These are phyloP conservation scores for Cladophialophora yegresii DNA, from an alignment of 2,329 filamentous ascomycete genomes.

Conservation along the genomic window DNA sequence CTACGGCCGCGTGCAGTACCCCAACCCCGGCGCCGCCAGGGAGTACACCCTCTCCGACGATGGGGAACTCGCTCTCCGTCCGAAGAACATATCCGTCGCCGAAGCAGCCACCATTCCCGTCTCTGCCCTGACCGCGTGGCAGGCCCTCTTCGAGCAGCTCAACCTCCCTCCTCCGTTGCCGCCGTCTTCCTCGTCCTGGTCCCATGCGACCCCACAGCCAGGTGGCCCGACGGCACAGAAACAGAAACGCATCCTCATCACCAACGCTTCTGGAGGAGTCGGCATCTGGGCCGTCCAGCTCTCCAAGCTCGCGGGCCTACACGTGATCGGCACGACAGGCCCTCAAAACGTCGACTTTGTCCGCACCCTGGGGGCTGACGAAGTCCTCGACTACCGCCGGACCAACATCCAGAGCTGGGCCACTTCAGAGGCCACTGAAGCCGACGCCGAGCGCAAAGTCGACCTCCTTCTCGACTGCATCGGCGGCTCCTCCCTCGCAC, in stretches of 20 bases:
- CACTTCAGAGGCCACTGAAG: conserved; percentile 31
- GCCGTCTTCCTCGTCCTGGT: not conserved
- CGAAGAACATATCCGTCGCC: conserved; percentile 42
- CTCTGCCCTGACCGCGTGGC: conserved; percentile 48
- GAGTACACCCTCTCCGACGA: conserved; percentile 44
- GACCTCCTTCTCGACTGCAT: conserved; percentile 52
- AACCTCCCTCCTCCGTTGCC: conserved; percentile 33
- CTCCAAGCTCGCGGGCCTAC: conserved; percentile 43
- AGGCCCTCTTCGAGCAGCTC: conserved; percentile 48
- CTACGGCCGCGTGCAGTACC: conserved; percentile 44
- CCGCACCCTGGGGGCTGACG: conserved; percentile 45
- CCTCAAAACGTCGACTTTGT: conserved; percentile 46
- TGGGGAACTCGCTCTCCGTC: conserved; percentile 44
- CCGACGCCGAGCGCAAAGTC: conserved; percentile 37
- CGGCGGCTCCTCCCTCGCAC: conserved; percentile 46
- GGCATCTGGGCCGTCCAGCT: conserved; percentile 51
- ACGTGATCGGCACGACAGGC: conserved; percentile 48
- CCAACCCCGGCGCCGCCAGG: conserved; percentile 43
- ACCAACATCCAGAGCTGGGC: conserved; percentile 42
- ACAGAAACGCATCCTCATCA: conserved; percentile 45
- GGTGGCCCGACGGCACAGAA: conserved; percentile 21
- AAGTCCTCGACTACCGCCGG: conserved; percentile 47
- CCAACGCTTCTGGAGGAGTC: conserved; percentile 50
- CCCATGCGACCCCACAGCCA: conserved; percentile 5
- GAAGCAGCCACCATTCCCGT: conserved; percentile 47